Evolutionary conservation across 768 basidiomycete genomes (phyloP).

Genomic region (Dioszegia hungarica): DNA sequence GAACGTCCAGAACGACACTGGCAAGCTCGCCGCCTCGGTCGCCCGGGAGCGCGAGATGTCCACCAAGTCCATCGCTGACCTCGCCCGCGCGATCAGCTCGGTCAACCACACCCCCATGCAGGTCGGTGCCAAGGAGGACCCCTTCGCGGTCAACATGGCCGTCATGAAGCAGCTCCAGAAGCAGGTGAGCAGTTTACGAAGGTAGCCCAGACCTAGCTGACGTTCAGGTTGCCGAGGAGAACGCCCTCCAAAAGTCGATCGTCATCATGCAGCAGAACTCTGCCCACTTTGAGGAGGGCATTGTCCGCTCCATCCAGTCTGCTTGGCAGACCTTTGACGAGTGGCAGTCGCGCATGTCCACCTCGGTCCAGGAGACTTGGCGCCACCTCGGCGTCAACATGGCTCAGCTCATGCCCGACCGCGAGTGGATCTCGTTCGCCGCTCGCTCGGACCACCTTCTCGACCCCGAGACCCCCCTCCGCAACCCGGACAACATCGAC

Average conservation of each 20-base stretch:
- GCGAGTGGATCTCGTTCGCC: constrained; percentile 94
- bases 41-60: constrained; percentile 90
- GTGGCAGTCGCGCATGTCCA: constrained; percentile 65
- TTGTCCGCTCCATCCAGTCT: constrained; percentile 89
- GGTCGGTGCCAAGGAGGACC: constrained; percentile 73
- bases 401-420: constrained; percentile 72
- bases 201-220: not conserved
- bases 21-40: constrained; percentile 80
- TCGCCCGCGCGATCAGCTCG: constrained; percentile 77
- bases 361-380: constrained; percentile 70
- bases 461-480: constrained; percentile 89
- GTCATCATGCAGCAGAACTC: constrained; percentile 98
- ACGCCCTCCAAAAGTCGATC: constrained; percentile 92
- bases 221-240: constrained; percentile 78
- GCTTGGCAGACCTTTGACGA: constrained; percentile 97
- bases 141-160: constrained; percentile 57
- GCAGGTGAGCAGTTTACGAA: constrained; percentile 53
- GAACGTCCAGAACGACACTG: constrained; percentile 93
- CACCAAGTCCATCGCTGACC: constrained; percentile 75
- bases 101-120: constrained; percentile 93
- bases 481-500: constrained; percentile 56
- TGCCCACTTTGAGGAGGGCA: constrained; percentile 93
- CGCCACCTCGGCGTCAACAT: constrained; percentile 66
- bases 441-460: constrained; percentile 89
- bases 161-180: constrained; percentile 50